Evolutionary conservation across 345 rosid species (phyloP).

Genomic region (Carallia brachiata): DNA sequence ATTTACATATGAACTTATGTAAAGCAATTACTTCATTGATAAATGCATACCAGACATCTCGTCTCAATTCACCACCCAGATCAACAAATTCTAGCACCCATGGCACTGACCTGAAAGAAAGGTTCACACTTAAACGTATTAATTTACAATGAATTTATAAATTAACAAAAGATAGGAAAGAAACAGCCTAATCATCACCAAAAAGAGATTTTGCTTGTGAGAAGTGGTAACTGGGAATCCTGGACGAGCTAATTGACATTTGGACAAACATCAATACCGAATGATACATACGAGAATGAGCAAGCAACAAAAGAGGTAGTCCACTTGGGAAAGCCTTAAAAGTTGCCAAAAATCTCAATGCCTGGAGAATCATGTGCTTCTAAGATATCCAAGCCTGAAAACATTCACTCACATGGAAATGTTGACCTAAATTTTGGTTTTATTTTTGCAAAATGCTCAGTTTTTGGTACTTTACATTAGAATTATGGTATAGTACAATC

Average conservation of each 20-base stretch:
- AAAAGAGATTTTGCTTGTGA: background rate
- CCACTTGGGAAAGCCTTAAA: background rate
- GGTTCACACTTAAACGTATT: conserved; percentile 8
- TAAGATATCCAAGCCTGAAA: background rate
- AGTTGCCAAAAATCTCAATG: background rate
- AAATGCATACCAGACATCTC: conserved; percentile 94
- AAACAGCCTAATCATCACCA: background rate
- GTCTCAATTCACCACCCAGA: conserved; percentile 88
- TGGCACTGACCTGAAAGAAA: conserved; percentile 51
- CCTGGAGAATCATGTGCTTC: too few relatives aligned
- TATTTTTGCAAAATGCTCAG: too few relatives aligned
- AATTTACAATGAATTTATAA: background rate
- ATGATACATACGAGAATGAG: background rate
- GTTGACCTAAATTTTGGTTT: too few relatives aligned
- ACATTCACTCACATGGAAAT: background rate
- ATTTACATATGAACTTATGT: conserved; percentile 70
- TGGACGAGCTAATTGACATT: background rate
- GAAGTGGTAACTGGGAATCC: background rate
- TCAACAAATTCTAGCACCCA: conserved; percentile 98
- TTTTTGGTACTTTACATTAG: too few relatives aligned
- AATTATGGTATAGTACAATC: too few relatives aligned
- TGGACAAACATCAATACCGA: background rate
- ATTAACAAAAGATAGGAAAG: background rate
- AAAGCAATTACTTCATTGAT: conserved; percentile 73
- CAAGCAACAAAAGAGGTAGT: background rate